Conservation (phyloP, 176 grass and related monocot genomes). For the Rhynchospora pubera region DNA sequence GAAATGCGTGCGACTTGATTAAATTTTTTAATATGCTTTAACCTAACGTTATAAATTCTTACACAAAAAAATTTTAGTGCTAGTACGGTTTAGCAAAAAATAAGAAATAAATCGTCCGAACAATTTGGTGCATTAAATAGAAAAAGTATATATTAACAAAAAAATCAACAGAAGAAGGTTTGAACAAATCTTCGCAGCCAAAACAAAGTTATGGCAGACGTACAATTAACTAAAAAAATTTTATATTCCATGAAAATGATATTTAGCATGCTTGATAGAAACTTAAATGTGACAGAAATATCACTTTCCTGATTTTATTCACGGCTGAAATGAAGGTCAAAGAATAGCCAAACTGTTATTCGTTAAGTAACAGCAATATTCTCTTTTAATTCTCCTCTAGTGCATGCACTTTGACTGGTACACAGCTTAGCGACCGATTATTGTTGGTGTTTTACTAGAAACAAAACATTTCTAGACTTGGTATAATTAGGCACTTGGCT, state of each 20-base stretch:
- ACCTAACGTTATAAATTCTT: neutral
- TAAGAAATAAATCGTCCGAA: neutral
- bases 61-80: neutral
- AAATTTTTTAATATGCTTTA: neutral
- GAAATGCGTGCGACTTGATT: neutral
- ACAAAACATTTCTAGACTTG: neutral
- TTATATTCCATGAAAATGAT: neutral
- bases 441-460: neutral
- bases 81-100: neutral
- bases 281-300: neutral
- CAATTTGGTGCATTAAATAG: neutral
- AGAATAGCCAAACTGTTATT: neutral
- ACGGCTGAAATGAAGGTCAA: slow-evolving; percentile 7
- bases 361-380: neutral
- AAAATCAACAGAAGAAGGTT: neutral
- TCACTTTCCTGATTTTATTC: neutral
- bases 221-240: neutral
- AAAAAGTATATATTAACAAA: neutral
- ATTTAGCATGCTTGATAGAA: neutral
- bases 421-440: slow-evolving; percentile 2
- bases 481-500: neutral
- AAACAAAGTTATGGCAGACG: neutral
- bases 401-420: slow-evolving; percentile 4
- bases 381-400: slow-evolving; percentile 8
- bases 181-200: neutral